A percentile compares a stretch with the other conserved stretches of the same genome.
Evolutionary conservation across 2,329 filamentous ascomycete species (phyloP).

Genomic region (Epicoccum sorghinum): DNA sequence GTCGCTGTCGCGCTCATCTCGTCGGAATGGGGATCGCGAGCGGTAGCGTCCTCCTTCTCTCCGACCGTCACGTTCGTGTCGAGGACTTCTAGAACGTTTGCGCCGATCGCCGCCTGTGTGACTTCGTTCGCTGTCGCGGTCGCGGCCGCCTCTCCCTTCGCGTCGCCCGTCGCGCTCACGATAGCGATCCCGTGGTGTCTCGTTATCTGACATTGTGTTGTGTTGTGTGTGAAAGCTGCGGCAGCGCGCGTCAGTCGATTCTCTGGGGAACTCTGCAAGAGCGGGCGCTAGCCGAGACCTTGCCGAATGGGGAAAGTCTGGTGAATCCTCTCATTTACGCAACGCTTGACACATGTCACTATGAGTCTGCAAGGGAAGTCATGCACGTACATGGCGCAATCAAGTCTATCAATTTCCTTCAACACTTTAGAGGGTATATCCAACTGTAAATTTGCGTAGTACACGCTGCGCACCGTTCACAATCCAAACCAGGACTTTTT

Average conservation of each 20-base stretch:
- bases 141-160: conserved; percentile 27
- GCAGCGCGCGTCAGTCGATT: background rate
- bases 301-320: conserved; percentile 3
- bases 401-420: background rate
- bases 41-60: conserved; percentile 31
- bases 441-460: too few species aligned
- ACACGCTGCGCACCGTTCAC: background rate
- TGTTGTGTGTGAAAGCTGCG: background rate
- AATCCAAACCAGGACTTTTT: background rate
- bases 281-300: background rate
- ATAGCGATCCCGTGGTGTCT: conserved; percentile 31
- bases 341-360: too few species aligned
- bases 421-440: conserved; percentile 9
- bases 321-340: background rate
- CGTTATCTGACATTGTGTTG: conserved; percentile 31
- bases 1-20: conserved; percentile 28
- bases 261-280: background rate
- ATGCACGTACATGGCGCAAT: background rate
- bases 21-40: conserved; percentile 35
- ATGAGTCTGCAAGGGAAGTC: too few species aligned
- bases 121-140: conserved; percentile 21
- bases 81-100: conserved; percentile 44
- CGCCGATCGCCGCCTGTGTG: conserved; percentile 33
- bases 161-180: conserved; percentile 33
- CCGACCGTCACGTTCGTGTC: conserved; percentile 35